Conservation (phyloP, 345 rosid genomes). For the Carallia pectinifolia region DNA sequence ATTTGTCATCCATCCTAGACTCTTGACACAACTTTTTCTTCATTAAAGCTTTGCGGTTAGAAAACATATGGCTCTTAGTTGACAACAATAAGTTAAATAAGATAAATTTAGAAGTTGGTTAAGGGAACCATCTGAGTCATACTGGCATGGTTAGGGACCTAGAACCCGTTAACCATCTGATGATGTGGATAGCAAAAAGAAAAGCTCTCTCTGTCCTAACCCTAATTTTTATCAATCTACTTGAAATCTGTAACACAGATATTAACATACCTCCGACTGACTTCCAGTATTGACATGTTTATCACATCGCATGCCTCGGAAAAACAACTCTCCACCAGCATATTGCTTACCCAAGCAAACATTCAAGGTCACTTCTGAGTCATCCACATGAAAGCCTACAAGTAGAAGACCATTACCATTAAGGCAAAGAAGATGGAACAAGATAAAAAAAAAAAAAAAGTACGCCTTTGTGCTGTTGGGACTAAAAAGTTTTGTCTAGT, state of each 20-base stretch:
- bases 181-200: no score
- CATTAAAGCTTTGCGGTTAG: no score
- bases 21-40: no score
- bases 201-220: constrained; percentile 54
- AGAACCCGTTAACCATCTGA: not conserved
- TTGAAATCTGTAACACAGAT: constrained; percentile 56
- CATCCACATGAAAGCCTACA: constrained; percentile 96
- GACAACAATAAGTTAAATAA: no score
- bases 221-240: constrained; percentile 40
- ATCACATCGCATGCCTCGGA: constrained; percentile 85
- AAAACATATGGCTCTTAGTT: no score
- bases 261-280: constrained; percentile 57
- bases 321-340: constrained; percentile 83
- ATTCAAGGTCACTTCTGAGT: constrained; percentile 88
- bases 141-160: not conserved
- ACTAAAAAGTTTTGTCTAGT: not conserved
- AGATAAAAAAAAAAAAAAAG: not conserved
- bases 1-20: no score
- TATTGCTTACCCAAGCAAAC: constrained; percentile 91
- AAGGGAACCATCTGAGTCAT: not conserved
- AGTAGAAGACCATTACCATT: constrained; percentile 16
- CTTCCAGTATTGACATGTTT: constrained; percentile 71
- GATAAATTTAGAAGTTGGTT: no score
- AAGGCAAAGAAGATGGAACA: not conserved
- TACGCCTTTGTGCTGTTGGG: not conserved